Percentiles rank a stretch among this genome's conserved stretches.
Conservation (phyloP, 2,329 filamentous ascomycete species). For the Sporothrix dimorphospora region DNA sequence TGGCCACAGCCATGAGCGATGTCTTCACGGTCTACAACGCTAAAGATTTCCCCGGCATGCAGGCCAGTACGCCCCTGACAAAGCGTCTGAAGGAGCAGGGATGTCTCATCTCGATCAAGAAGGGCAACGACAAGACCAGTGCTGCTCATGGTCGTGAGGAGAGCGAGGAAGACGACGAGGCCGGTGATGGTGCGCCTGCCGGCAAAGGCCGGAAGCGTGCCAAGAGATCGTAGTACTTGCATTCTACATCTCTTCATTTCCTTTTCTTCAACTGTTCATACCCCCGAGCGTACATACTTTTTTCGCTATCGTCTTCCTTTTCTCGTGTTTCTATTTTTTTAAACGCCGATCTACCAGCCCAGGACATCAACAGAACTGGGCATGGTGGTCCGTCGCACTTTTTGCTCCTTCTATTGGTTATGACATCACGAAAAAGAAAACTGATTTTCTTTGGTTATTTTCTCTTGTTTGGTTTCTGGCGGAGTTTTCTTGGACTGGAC, state of each 20-base stretch:
- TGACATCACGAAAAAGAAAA: background rate
- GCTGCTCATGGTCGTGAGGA: conserved; percentile 44
- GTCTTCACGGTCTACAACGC: conserved; percentile 81
- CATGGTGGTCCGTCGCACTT: background rate
- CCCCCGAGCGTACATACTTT: conserved; percentile 9
- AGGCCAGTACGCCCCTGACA: conserved; percentile 73
- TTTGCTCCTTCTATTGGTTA: background rate
- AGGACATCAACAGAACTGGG: background rate
- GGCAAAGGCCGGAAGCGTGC: conserved; percentile 32
- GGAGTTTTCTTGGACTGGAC: background rate
- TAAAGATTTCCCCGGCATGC: conserved; percentile 86
- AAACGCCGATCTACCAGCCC: background rate
- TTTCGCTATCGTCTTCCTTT: background rate
- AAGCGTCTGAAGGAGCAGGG: conserved; percentile 77
- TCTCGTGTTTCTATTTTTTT: background rate
- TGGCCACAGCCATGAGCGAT: conserved; percentile 63
- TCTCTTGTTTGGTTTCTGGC: background rate
- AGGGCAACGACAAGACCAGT: conserved; percentile 70
- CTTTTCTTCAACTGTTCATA: conserved; percentile 4
- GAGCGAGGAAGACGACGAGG: conserved; percentile 52
- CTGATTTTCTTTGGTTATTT: background rate
- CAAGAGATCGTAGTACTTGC: conserved; percentile 6
- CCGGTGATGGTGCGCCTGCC: conserved; percentile 38
- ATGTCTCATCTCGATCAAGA: conserved; percentile 83
- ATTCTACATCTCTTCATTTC: background rate